A percentile compares a stretch with the other conserved stretches of the same genome.
Conservation (phyloP, 2,329 filamentous ascomycete species). For the Colletotrichum tamarilloi region DNA sequence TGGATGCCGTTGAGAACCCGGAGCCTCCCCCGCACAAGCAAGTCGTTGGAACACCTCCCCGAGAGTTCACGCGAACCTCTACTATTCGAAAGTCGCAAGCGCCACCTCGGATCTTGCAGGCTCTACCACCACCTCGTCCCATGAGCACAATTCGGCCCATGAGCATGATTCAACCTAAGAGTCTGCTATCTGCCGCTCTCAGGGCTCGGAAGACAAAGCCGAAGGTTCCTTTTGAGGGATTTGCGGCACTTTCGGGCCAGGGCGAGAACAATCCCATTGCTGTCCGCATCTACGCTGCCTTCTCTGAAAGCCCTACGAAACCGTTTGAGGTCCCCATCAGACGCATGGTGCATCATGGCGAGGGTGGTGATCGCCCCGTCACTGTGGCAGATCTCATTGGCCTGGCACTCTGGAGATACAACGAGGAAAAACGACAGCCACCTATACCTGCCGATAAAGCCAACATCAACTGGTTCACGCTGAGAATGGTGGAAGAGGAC, state of each 20-base stretch:
- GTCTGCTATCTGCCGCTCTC: constrained; percentile 77
- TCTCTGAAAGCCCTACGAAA: constrained; percentile 71
- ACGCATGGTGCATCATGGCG: constrained; percentile 75
- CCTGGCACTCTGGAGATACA: constrained; percentile 80
- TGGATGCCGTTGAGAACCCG: constrained; percentile 72
- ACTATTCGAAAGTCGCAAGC: constrained; percentile 72
- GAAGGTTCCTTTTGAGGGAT: constrained; percentile 79
- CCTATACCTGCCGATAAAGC: constrained; percentile 71
- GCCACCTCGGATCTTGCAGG: constrained; percentile 68
- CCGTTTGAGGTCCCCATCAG: constrained; percentile 79
- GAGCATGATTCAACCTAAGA: constrained; percentile 77
- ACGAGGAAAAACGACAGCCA: constrained; percentile 80
- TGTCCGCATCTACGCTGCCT: constrained; percentile 82
- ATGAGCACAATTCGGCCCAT: constrained; percentile 71
- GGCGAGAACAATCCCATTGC: constrained; percentile 81
- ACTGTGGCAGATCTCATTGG: constrained; percentile 86
- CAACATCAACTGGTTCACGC: constrained; percentile 84
- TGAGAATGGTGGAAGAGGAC: constrained; percentile 86
- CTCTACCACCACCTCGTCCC: constrained; percentile 77
- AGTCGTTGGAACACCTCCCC: constrained; percentile 72
- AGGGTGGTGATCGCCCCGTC: constrained; percentile 70
- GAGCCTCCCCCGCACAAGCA: constrained; percentile 65
- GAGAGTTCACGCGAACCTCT: constrained; percentile 69
- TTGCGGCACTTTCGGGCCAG: constrained; percentile 80
- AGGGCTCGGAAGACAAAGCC: constrained; percentile 78